These are phyloP conservation scores for Tolypocladium album DNA, from an alignment of 2,329 filamentous ascomycete genomes.

Conservation along the genomic window DNA sequence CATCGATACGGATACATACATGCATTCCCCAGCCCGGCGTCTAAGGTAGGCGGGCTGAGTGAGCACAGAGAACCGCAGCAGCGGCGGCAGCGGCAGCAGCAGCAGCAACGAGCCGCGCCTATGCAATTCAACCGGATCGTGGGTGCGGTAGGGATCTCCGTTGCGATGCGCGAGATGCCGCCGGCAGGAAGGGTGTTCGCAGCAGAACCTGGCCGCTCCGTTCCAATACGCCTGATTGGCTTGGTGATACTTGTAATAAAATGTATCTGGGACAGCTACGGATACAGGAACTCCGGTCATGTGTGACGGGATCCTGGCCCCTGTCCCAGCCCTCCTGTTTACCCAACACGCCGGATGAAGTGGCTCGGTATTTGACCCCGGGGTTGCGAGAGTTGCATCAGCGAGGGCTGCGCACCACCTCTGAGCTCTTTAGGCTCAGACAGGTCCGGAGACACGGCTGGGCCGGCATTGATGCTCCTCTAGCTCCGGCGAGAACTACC, in stretches of 20 bases:
- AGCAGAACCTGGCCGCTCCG: neutral
- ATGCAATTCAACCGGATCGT: neutral
- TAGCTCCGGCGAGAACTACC: neutral
- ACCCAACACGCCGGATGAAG: slow-evolving; percentile 6
- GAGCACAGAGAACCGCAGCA: neutral
- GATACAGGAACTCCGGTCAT: slow-evolving; percentile 1
- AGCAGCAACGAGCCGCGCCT: neutral
- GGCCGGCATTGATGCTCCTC: neutral
- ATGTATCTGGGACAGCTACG: neutral
- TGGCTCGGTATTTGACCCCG: slow-evolving; percentile 3
- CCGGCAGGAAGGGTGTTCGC: slow-evolving; percentile 7
- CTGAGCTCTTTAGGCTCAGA: neutral
- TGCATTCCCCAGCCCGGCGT: neutral
- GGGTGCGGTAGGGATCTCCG: slow-evolving; percentile 1
- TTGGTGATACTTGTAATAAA: neutral
- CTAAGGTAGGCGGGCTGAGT: neutral
- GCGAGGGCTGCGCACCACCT: neutral
- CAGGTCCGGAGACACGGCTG: neutral
- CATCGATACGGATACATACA: slow-evolving; percentile 2
- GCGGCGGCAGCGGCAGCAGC: neutral
- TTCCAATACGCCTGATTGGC: neutral
- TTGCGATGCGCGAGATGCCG: slow-evolving; percentile 1
- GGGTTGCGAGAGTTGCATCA: neutral
- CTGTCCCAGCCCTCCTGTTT: neutral
- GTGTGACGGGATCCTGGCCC: neutral